Conservation (phyloP, 2,329 filamentous ascomycete species). For the Verticillium isaacii region DNA sequence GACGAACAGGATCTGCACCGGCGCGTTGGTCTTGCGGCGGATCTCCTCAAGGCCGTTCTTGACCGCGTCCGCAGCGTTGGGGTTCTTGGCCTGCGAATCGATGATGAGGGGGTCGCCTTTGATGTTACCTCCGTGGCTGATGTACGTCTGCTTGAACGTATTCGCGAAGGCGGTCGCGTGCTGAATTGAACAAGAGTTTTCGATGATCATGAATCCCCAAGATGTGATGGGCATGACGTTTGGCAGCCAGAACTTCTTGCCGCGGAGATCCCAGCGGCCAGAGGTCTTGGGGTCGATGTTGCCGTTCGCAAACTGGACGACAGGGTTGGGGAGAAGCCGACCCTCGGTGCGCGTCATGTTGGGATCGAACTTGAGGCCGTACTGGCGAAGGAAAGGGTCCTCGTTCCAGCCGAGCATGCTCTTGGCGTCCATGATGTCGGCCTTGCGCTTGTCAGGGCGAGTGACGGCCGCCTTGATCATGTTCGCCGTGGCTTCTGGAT, state of each 20-base stretch:
- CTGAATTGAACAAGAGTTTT: constrained; percentile 44
- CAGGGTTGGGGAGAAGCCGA: constrained; percentile 65
- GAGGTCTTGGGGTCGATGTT: constrained; percentile 55
- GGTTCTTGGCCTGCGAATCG: constrained; percentile 14
- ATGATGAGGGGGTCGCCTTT: constrained; percentile 24
- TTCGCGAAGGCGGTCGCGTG: constrained; percentile 55
- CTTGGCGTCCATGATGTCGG: constrained; percentile 65
- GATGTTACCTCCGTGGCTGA: constrained; percentile 42
- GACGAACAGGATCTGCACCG: constrained; percentile 75
- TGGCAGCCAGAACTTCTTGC: constrained; percentile 65
- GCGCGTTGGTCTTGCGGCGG: constrained; percentile 45
- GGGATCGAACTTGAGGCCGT: constrained; percentile 65
- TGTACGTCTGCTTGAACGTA: constrained; percentile 40
- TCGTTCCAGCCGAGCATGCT: constrained; percentile 59
- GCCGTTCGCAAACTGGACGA: constrained; percentile 61
- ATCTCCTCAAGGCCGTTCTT: constrained; percentile 49
- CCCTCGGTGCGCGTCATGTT: constrained; percentile 65
- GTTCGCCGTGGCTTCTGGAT: constrained; percentile 59
- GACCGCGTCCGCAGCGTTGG: constrained; percentile 48
- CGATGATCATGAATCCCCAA: constrained; percentile 73
- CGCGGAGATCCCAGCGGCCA: constrained; percentile 85
- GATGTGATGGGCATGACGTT: constrained; percentile 59
- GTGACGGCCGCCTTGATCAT: constrained; percentile 97
- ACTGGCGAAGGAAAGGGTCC: constrained; percentile 68
- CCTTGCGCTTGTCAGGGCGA: constrained; percentile 62